Evolutionary conservation across 306 rosid species (phyloP).

Genomic region (Arachis stenosperma): DNA sequence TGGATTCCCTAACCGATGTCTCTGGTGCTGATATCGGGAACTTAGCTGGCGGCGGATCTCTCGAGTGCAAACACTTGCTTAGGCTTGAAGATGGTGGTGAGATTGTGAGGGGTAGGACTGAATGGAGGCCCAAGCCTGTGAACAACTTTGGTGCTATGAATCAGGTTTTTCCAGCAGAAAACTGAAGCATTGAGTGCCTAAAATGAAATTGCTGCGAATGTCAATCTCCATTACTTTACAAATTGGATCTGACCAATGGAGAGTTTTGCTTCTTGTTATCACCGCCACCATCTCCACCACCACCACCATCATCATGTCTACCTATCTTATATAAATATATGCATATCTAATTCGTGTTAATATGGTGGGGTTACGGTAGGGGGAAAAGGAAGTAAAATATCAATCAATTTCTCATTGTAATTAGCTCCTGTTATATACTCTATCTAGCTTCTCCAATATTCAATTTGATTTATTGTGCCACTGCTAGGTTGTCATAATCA

Average conservation of each 20-base stretch:
- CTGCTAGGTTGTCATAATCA: conserved; percentile 29
- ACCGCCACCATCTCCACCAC: no score
- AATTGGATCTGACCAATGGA: conserved; percentile 37
- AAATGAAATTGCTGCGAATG: conserved; percentile 31
- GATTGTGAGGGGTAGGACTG: conserved; percentile 92
- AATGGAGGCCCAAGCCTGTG: conserved; percentile 74
- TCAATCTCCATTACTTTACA: conserved; percentile 21
- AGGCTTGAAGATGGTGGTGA: conserved; percentile 76
- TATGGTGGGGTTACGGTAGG: conserved; percentile 11
- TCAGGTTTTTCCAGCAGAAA: conserved; percentile 51
- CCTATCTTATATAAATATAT: conserved; percentile 31
- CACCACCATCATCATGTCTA: conserved; percentile 30
- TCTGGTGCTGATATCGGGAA: conserved; percentile 55
- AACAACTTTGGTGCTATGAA: conserved; percentile 49
- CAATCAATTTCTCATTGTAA: conserved; percentile 51
- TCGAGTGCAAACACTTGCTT: conserved; percentile 89
- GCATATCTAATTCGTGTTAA: conserved; percentile 31
- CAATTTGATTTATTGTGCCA: conserved; percentile 37
- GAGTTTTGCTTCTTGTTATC: conserved; percentile 46
- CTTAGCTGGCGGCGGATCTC: conserved; percentile 46
- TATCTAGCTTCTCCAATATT: conserved; percentile 21
- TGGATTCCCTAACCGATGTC: conserved; percentile 72
- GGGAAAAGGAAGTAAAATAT: conserved; percentile 40
- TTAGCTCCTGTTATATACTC: conserved; percentile 41
- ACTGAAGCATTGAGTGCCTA: conserved; percentile 28